Evolutionary conservation across 2,329 filamentous ascomycete species (phyloP).

Genomic region (Pseudohalonectria lignicola): DNA sequence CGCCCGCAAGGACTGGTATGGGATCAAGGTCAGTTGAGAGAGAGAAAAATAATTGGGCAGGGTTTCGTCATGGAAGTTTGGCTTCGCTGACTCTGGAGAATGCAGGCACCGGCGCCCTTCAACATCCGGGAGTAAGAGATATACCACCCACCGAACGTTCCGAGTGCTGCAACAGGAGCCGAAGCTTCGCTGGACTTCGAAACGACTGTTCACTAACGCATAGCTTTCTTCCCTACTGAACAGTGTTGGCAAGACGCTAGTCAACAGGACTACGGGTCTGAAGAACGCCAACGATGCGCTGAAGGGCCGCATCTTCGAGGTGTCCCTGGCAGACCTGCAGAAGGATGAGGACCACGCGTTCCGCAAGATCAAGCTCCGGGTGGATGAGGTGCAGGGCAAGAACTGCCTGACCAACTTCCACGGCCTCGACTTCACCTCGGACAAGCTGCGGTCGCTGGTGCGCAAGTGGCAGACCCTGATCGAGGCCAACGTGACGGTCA

Average conservation of each 20-base stretch:
- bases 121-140: constrained; percentile 81
- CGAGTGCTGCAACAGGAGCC: too few species aligned
- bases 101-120: constrained; percentile 86
- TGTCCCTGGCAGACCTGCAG: constrained; percentile 96
- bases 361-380: constrained; percentile 98
- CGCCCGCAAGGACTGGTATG: constrained; percentile 98
- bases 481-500: constrained; percentile 99
- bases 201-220: too few species aligned
- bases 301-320: constrained; percentile 98
- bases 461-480: constrained; percentile 99
- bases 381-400: constrained; percentile 99
- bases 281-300: constrained; percentile 99
- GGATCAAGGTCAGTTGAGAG: constrained; percentile 63
- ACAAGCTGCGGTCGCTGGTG: constrained; percentile 98
- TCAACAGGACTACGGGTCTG: constrained; percentile 98
- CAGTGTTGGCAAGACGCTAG: constrained; percentile 98
- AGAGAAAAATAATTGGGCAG: neutral
- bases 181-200: too few species aligned
- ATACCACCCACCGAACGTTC: too few species aligned
- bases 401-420: constrained; percentile 99
- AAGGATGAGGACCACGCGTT: constrained; percentile 99
- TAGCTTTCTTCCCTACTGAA: constrained; percentile 13
- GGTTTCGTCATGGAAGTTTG: constrained; percentile 2
- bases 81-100: too few species aligned
- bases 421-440: constrained; percentile 99